Percentiles rank a stretch among this genome's conserved stretches.
phyloP scores from a whole-genome alignment of 2,329 filamentous ascomycete species.

The Aspergillus tamarii region DNA sequence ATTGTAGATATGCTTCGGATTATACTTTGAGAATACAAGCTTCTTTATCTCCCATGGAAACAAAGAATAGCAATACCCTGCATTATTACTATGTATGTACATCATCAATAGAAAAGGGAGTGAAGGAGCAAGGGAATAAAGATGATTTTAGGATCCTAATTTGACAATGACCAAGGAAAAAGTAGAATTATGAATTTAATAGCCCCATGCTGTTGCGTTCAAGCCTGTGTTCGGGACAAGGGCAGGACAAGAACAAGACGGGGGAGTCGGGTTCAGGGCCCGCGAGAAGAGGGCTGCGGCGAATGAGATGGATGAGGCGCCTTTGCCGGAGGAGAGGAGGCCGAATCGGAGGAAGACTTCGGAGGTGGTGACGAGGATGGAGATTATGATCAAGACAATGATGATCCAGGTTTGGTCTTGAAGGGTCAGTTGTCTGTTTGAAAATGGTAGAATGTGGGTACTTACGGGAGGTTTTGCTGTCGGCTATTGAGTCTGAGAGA shows the following conservation, averaged over 20 bases:
- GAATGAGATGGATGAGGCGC: conserved; percentile 20
- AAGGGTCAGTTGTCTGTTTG: conserved; percentile 19
- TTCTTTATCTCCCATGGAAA: background rate
- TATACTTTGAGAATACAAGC: background rate
- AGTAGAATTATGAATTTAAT: background rate
- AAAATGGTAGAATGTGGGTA: conserved; percentile 7
- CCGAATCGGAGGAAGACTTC: conserved; percentile 87
- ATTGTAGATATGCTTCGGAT: background rate
- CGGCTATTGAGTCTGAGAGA: conserved; percentile 85
- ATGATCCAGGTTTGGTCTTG: conserved; percentile 91
- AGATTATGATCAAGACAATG: conserved; percentile 88
- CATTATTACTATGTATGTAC: background rate
- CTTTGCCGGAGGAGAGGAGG: conserved; percentile 58
- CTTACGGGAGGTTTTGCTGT: conserved; percentile 85
- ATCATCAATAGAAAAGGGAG: background rate
- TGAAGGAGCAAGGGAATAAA: background rate
- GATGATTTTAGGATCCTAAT: background rate
- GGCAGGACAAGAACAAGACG: conserved; percentile 15
- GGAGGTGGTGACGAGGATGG: conserved; percentile 85
- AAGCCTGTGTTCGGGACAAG: conserved; percentile 1
- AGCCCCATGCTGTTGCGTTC: conserved; percentile 1
- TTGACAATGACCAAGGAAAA: background rate
- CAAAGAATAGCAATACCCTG: background rate
- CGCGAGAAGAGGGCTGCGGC: conserved; percentile 21
- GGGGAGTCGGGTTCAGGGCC: conserved; percentile 8